These are phyloP conservation scores for Collybia mongolica DNA, from an alignment of 768 basidiomycete genomes.

Conservation along the genomic window DNA sequence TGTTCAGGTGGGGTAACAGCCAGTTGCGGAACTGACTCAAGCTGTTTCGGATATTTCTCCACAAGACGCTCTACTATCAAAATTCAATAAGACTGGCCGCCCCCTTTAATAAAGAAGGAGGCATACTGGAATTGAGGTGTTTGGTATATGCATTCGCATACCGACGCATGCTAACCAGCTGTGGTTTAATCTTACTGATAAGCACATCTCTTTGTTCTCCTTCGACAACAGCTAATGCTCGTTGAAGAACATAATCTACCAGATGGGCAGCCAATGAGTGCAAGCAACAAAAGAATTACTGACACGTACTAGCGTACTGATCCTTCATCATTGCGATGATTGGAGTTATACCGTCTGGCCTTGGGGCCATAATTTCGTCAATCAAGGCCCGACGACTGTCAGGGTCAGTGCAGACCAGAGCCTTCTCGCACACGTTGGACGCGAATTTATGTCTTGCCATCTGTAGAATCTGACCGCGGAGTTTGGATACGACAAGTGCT, in stretches of 20 bases:
- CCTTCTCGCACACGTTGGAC: constrained; percentile 95
- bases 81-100: constrained; percentile 8
- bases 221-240: constrained; percentile 67
- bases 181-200: constrained; percentile 59
- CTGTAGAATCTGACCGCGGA: constrained; percentile 75
- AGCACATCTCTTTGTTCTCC: constrained; percentile 71
- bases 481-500: constrained; percentile 58
- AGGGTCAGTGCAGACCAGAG: constrained; percentile 61
- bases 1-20: constrained; percentile 15
- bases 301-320: constrained; percentile 77
- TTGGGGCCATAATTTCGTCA: constrained; percentile 74
- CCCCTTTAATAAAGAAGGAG: background rate
- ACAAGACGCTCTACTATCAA: constrained; percentile 66
- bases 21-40: constrained; percentile 13
- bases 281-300: background rate
- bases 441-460: constrained; percentile 91
- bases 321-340: constrained; percentile 82
- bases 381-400: constrained; percentile 70
- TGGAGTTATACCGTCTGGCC: constrained; percentile 65
- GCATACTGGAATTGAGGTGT: constrained; percentile 78
- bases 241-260: constrained; percentile 84
- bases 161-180: constrained; percentile 68
- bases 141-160: constrained; percentile 75
- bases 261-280: constrained; percentile 2
- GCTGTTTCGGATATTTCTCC: constrained; percentile 42